These are phyloP conservation scores for Aspergillus sergii DNA, from an alignment of 2,329 filamentous ascomycete genomes.

Conservation along the genomic window DNA sequence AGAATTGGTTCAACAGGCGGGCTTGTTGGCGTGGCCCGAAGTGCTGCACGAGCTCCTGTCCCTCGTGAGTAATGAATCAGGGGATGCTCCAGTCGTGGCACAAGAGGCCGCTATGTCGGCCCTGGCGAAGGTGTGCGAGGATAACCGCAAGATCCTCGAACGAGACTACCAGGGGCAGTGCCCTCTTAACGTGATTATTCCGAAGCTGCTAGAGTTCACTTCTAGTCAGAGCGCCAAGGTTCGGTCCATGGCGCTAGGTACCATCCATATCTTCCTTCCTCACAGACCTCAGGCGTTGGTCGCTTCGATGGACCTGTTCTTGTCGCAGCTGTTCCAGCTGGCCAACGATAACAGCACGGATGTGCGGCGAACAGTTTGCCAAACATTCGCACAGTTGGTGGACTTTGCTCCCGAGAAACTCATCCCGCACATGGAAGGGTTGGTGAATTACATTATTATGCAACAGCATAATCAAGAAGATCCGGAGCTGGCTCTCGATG, in stretches of 20 bases:
- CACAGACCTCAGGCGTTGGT: slow-evolving; percentile 81
- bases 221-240: slow-evolving; percentile 75
- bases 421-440: slow-evolving; percentile 78
- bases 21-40: slow-evolving; percentile 88
- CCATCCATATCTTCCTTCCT: slow-evolving; percentile 89
- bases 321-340: slow-evolving; percentile 80
- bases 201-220: slow-evolving; percentile 86
- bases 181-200: slow-evolving; percentile 84
- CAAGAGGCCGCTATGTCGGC: slow-evolving; percentile 95
- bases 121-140: slow-evolving; percentile 93
- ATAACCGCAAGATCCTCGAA: slow-evolving; percentile 85
- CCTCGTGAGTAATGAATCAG: slow-evolving; percentile 72
- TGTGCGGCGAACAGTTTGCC: slow-evolving; percentile 89
- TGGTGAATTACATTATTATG: slow-evolving; percentile 89
- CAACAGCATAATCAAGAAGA: slow-evolving; percentile 84
- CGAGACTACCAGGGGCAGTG: slow-evolving; percentile 85
- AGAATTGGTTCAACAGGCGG: slow-evolving; percentile 81
- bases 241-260: slow-evolving; percentile 74
- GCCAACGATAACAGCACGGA: slow-evolving; percentile 76
- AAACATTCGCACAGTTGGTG: slow-evolving; percentile 88
- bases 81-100: slow-evolving; percentile 68
- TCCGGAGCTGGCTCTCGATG: slow-evolving; percentile 87
- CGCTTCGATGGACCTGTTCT: slow-evolving; percentile 75
- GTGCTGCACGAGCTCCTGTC: slow-evolving; percentile 80
- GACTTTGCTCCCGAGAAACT: slow-evolving; percentile 90